Conservation (phyloP, 2,329 filamentous ascomycete species). For the Pyrenophora seminiperda region DNA sequence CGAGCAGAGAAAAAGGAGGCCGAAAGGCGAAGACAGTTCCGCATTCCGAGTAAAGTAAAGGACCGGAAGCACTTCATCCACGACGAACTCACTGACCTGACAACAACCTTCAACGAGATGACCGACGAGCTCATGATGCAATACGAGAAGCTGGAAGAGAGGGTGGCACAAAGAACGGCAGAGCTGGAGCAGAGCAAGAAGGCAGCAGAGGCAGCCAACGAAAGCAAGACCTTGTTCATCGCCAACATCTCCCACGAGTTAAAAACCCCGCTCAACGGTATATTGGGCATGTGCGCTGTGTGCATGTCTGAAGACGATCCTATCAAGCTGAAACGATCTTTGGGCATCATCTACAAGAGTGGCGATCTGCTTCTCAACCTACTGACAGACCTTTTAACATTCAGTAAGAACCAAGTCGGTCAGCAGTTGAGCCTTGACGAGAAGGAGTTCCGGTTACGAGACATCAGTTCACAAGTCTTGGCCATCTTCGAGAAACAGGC, state of each 20-base stretch:
- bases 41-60: slow-evolving; percentile 82
- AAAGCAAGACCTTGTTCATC: slow-evolving; percentile 97
- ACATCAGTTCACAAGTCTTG: slow-evolving; percentile 79
- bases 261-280: slow-evolving; percentile 93
- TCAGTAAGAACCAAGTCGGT: slow-evolving; percentile 93
- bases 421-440: slow-evolving; percentile 82
- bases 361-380: slow-evolving; percentile 83
- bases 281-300: slow-evolving; percentile 90
- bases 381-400: slow-evolving; percentile 85
- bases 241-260: slow-evolving; percentile 89
- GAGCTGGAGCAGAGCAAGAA: slow-evolving; percentile 90
- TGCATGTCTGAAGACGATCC: slow-evolving; percentile 91
- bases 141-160: slow-evolving; percentile 81
- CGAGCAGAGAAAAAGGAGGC: slow-evolving; percentile 47
- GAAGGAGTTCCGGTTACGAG: slow-evolving; percentile 81
- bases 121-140: slow-evolving; percentile 86
- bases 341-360: slow-evolving; percentile 88
- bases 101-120: slow-evolving; percentile 90
- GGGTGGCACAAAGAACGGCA: slow-evolving; percentile 79
- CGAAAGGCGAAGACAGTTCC: slow-evolving; percentile 65
- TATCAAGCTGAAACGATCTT: slow-evolving; percentile 75
- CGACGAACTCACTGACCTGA: slow-evolving; percentile 84
- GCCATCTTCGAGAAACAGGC: slow-evolving; percentile 92
- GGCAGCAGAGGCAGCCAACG: slow-evolving; percentile 90
- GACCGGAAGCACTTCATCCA: slow-evolving; percentile 76